These are phyloP conservation scores for Aspergillus sp. DNA, from an alignment of 2,329 filamentous ascomycete species.

Conservation along the genomic window DNA sequence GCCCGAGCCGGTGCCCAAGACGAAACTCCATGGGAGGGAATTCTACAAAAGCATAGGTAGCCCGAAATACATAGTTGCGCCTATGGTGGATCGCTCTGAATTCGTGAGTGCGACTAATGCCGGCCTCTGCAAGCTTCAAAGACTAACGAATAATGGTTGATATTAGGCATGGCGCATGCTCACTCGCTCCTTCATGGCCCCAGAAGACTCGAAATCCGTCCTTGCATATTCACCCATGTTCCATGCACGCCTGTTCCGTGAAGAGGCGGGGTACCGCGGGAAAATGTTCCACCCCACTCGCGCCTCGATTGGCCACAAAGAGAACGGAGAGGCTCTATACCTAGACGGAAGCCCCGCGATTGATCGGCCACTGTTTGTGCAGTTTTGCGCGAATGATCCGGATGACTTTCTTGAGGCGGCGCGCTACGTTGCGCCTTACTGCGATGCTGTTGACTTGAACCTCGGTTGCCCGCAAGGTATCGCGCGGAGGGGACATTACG, in stretches of 20 bases:
- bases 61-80: slow-evolving; percentile 85
- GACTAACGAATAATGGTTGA: slow-evolving; percentile 15
- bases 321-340: slow-evolving; percentile 45
- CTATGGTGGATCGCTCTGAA: slow-evolving; percentile 98
- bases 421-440: slow-evolving; percentile 75
- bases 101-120: slow-evolving; percentile 64
- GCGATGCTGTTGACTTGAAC: slow-evolving; percentile 94
- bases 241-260: slow-evolving; percentile 83
- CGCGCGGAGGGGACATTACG: slow-evolving; percentile 85
- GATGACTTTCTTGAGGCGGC: slow-evolving; percentile 63
- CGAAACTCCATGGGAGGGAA: slow-evolving; percentile 76
- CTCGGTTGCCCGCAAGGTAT: slow-evolving; percentile 96
- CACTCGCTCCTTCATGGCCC: slow-evolving; percentile 83
- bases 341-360: slow-evolving; percentile 84
- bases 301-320: slow-evolving; percentile 25
- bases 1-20: slow-evolving; percentile 16
- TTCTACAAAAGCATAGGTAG: slow-evolving; percentile 96
- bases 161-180: slow-evolving; percentile 91
- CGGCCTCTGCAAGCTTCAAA: background rate
- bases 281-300: slow-evolving; percentile 74
- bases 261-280: slow-evolving; percentile 72
- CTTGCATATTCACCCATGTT: slow-evolving; percentile 96
- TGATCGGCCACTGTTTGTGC: slow-evolving; percentile 89
- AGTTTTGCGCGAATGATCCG: slow-evolving; percentile 71
- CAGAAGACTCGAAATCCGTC: slow-evolving; percentile 62